These are phyloP conservation scores for Colletotrichum kahawae DNA, from an alignment of 2,329 filamentous ascomycete species.

Conservation along the genomic window DNA sequence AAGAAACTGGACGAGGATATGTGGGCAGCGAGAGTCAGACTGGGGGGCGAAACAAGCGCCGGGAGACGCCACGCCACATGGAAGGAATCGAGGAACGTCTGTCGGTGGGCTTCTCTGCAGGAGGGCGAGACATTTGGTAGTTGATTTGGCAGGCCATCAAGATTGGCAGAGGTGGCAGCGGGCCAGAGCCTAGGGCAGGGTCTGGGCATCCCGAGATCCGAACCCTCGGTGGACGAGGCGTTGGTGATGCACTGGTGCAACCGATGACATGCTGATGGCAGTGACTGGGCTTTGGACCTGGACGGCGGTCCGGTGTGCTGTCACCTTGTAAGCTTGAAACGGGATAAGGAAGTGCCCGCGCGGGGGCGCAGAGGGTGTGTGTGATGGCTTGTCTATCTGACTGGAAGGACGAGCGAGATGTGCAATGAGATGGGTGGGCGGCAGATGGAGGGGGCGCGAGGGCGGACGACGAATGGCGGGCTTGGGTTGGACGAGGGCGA, in stretches of 20 bases:
- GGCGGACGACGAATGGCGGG: neutral
- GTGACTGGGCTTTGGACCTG: neutral
- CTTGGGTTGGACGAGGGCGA: neutral
- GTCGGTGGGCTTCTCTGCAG: constrained; percentile 17
- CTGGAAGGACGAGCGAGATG: neutral
- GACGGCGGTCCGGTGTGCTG: constrained; percentile 3
- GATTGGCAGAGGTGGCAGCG: neutral
- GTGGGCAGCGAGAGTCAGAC: neutral
- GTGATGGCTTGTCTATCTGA: neutral
- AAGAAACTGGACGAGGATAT: neutral
- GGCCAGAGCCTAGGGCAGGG: neutral
- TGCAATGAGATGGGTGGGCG: neutral
- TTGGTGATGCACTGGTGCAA: constrained; percentile 5
- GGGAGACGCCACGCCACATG: constrained; percentile 15
- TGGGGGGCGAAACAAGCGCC: constrained; percentile 15
- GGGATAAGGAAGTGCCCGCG: constrained; percentile 5
- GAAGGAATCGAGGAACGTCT: constrained; percentile 1
- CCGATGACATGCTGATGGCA: neutral
- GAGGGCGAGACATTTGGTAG: neutral
- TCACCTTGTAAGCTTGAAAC: constrained; percentile 13
- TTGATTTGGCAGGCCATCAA: neutral
- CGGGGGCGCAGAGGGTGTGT: constrained; percentile 14
- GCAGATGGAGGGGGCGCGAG: neutral
- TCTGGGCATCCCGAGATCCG: constrained; percentile 13
- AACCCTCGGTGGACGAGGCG: neutral